These are phyloP conservation scores for Cladorrhinum sp. DNA, from an alignment of 2,329 filamentous ascomycete genomes.

Conservation along the genomic window DNA sequence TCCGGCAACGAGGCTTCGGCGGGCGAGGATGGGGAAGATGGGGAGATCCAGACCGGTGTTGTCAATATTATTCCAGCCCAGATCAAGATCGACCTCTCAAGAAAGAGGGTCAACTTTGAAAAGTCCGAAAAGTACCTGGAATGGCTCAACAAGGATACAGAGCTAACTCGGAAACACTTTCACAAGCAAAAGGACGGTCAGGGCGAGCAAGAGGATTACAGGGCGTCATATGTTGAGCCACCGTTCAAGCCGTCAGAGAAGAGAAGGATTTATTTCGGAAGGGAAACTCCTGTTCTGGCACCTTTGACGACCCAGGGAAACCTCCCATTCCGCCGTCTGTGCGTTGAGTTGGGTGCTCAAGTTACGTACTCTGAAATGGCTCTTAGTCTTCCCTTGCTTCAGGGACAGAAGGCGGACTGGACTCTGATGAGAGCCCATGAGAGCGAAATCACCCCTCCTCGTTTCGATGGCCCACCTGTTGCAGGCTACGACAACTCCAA, in stretches of 20 bases:
- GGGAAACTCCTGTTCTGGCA: slow-evolving; percentile 89
- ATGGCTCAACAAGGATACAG: slow-evolving; percentile 70
- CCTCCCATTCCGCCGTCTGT: slow-evolving; percentile 87
- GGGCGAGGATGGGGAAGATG: slow-evolving; percentile 33
- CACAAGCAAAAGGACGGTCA: slow-evolving; percentile 33
- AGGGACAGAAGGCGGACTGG: slow-evolving; percentile 91
- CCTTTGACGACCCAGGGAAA: slow-evolving; percentile 97
- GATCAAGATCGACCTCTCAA: slow-evolving; percentile 71
- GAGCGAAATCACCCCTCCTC: slow-evolving; percentile 72
- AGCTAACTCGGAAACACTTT: slow-evolving; percentile 40
- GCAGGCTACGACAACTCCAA: slow-evolving; percentile 76
- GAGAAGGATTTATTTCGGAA: slow-evolving; percentile 86
- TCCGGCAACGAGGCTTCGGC: slow-evolving; percentile 35
- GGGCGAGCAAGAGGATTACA: slow-evolving; percentile 59
- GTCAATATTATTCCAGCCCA: slow-evolving; percentile 70
- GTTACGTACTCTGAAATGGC: slow-evolving; percentile 99
- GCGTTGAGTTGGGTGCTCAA: slow-evolving; percentile 83
- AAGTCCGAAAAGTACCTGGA: slow-evolving; percentile 72
- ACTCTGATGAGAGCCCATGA: slow-evolving; percentile 90
- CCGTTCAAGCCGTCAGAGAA: slow-evolving; percentile 92
- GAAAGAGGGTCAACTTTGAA: slow-evolving; percentile 66
- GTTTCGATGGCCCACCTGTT: slow-evolving; percentile 58
- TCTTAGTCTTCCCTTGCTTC: slow-evolving; percentile 82
- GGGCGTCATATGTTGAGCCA: slow-evolving; percentile 79
- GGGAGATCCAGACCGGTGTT: slow-evolving; percentile 59